Evolutionary conservation across 352 stramenopile species (phyloP), one percentile per base, ranked within the genome.

Genomic region (Phytophthora sp.): DNA sequence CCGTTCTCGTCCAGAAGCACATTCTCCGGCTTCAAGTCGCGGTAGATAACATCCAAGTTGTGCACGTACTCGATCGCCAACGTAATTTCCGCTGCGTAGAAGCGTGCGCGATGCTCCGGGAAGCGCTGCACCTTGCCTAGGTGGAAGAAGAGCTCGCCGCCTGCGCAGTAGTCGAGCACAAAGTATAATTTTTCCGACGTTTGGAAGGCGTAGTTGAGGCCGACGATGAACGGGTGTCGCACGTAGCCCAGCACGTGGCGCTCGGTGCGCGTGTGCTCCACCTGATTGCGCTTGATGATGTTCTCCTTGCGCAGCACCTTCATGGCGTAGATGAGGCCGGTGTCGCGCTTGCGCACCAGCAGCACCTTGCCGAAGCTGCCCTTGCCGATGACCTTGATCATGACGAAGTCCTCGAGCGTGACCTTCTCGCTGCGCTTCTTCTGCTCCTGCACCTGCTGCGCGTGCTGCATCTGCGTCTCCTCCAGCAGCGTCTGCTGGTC

Each of bases 241-340:
- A 99, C 94, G 67, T 98, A 98, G 23, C 94, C 96, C 9, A 99
- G 81, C 26, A 99, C 97, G 62, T 96, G 96, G 15, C 97, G 85
- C 84, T 99, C 97, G 20, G 97, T 99, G 66, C 96, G 98, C n/a
- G 97, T 99, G 78, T 99, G 97, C 76, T 99, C 97, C 24, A 99
- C 93, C 78, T 99, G 97, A 68, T 99, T 99, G 44, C 97, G 86
- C 68, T 98, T 98, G 70, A 99, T 98, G 59, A 99, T 99, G 65
- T 98, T 98, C 55, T 99, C 95, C 79, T 99, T 99, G 43, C 92
- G 86, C 46, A 99, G 77, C n/a, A 99, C 96, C 67, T 99, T 99
- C 83, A 99, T 98, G 4, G 97, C 97, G 77, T 98, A 99, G 56
- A 99, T 95, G 52, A 96, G 69, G 31, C 89, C 84, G 18, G 82